Conservation (phyloP, 345 rosid genomes). For the Mangifera indica region DNA sequence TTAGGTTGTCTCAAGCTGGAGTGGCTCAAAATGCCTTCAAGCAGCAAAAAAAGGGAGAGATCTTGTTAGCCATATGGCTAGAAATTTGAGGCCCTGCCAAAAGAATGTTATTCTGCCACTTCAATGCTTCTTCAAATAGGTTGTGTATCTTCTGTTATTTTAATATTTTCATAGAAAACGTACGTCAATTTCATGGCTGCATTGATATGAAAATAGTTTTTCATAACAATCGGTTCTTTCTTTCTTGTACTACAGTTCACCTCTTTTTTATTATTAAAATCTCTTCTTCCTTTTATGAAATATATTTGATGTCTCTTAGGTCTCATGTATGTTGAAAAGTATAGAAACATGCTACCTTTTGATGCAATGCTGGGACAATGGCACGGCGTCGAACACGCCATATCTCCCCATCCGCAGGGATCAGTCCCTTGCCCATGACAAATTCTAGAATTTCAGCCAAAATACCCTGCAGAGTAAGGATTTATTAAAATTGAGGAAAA, state of each 20-base stretch:
- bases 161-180: background rate
- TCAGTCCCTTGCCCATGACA: slow-evolving; percentile 98
- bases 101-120: background rate
- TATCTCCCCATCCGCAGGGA: slow-evolving; percentile 93
- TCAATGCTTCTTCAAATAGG: background rate
- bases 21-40: background rate
- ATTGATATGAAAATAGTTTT: background rate
- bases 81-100: background rate
- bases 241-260: background rate
- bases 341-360: slow-evolving; percentile 47
- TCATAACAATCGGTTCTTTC: background rate
- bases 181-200: background rate
- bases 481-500: slow-evolving; percentile 17
- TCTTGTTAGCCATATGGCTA: background rate
- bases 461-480: slow-evolving; percentile 62
- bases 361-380: slow-evolving; percentile 92
- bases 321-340: background rate
- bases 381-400: slow-evolving; percentile 95
- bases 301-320: background rate
- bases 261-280: background rate
- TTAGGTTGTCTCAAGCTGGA: background rate
- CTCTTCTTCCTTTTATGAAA: background rate
- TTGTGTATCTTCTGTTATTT: background rate
- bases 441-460: slow-evolving; percentile 91
- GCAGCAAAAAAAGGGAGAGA: background rate